phyloP scores from a whole-genome alignment of 352 stramenopile genomes.

The Phytophthora sansomeana region DNA sequence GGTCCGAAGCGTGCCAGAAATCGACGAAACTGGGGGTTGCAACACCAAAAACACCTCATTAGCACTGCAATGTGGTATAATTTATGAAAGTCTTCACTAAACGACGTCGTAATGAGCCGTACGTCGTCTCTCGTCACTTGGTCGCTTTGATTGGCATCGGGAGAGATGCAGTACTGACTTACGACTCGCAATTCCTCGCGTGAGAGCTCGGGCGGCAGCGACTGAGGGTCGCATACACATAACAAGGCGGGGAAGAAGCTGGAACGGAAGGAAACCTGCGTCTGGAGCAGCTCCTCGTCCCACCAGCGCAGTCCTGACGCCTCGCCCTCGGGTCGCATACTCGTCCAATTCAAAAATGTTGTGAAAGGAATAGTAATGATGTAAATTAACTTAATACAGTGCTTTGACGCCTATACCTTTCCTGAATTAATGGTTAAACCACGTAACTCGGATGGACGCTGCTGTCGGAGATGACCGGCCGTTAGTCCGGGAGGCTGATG shows the following conservation, averaged over 20 bases:
- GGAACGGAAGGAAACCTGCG: slow-evolving; percentile 43
- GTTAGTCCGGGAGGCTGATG: slow-evolving; percentile 22
- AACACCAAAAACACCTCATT: slow-evolving; percentile 8
- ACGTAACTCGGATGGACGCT: slow-evolving; percentile 24
- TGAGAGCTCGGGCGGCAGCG: slow-evolving; percentile 50
- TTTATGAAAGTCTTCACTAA: background rate
- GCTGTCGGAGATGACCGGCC: slow-evolving; percentile 12
- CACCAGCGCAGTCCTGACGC: slow-evolving; percentile 41
- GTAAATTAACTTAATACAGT: no score
- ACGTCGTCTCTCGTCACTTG: slow-evolving; percentile 59
- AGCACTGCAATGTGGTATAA: background rate
- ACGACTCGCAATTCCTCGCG: slow-evolving; percentile 67
- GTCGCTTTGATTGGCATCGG: slow-evolving; percentile 49
- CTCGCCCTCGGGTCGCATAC: slow-evolving; percentile 23
- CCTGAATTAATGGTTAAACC: slow-evolving; percentile 15
- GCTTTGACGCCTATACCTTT: slow-evolving; percentile 7
- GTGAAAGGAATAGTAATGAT: background rate
- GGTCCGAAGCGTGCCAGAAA: slow-evolving; percentile 82
- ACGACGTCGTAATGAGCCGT: background rate
- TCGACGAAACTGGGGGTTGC: slow-evolving; percentile 51
- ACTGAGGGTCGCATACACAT: slow-evolving; percentile 42
- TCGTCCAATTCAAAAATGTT: background rate
- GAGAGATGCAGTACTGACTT: slow-evolving; percentile 59
- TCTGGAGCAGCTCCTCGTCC: slow-evolving; percentile 39
- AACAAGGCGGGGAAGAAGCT: slow-evolving; percentile 67